A percentile compares a stretch with the other conserved stretches of the same genome.
Conservation (phyloP, 2,329 filamentous ascomycete genomes). For the Penicillium aurantiogriseum region DNA sequence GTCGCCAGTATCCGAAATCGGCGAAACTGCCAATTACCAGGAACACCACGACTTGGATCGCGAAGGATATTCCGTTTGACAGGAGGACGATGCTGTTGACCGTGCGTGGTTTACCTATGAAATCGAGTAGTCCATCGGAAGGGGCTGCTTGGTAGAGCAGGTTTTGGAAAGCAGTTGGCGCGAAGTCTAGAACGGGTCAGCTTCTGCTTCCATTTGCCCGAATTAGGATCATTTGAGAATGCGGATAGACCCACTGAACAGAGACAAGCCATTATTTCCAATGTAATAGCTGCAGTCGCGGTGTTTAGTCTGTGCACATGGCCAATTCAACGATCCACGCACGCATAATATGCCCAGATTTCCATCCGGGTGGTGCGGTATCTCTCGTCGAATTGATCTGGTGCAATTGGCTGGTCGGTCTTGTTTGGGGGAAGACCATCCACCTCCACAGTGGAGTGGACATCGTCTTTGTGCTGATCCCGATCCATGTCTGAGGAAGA, state of each 20-base stretch:
- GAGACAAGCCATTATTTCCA: conserved; percentile 62
- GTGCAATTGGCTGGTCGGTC: conserved; percentile 46
- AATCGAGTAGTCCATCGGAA: conserved; percentile 52
- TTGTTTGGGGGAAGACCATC: conserved; percentile 11
- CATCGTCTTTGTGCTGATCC: conserved; percentile 13
- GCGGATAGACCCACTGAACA: conserved; percentile 50
- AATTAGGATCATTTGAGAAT: background rate
- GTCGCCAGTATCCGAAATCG: conserved; percentile 65
- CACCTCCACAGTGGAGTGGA: conserved; percentile 16
- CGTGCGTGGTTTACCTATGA: conserved; percentile 57
- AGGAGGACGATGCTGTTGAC: conserved; percentile 66
- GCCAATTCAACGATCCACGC: conserved; percentile 23
- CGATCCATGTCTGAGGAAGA: conserved; percentile 15
- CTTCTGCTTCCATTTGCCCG: background rate
- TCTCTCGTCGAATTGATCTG: conserved; percentile 55
- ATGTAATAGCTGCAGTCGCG: conserved; percentile 56
- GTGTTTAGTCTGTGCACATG: conserved; percentile 21
- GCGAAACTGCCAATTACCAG: conserved; percentile 49
- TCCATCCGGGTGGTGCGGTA: conserved; percentile 54
- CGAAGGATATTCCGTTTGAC: conserved; percentile 66
- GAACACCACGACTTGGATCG: conserved; percentile 59
- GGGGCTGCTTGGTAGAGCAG: conserved; percentile 61
- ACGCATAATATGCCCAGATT: conserved; percentile 58
- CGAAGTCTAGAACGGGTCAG: conserved; percentile 49
- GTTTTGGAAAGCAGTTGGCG: conserved; percentile 64